These are phyloP conservation scores for Candida tropicalis DNA, from an alignment of 1,139 yeast genomes.

Conservation along the genomic window DNA sequence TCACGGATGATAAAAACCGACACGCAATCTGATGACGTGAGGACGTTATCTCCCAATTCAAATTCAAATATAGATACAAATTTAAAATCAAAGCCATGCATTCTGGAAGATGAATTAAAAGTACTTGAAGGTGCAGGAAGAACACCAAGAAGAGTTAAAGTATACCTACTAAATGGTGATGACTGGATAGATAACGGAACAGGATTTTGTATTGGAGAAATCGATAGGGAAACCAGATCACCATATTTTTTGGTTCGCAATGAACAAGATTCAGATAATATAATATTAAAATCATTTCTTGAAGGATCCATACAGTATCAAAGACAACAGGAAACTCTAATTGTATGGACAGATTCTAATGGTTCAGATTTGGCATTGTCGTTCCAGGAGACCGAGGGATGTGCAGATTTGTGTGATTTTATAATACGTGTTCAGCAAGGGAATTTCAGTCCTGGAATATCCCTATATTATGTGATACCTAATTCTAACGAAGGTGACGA, in stretches of 20 bases:
- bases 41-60: neutral
- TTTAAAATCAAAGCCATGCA: conserved; percentile 1
- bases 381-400: conserved; percentile 91
- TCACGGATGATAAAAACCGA: neutral
- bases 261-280: conserved; percentile 62
- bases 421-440: conserved; percentile 67
- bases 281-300: conserved; percentile 64
- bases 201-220: conserved; percentile 81
- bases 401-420: conserved; percentile 81
- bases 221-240: conserved; percentile 36
- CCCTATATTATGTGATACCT: conserved; percentile 72
- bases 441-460: conserved; percentile 64
- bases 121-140: conserved; percentile 15
- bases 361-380: conserved; percentile 87
- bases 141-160: conserved; percentile 79
- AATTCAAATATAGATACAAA: neutral
- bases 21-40: neutral
- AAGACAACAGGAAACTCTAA: conserved; percentile 90
- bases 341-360: conserved; percentile 86
- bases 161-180: conserved; percentile 76
- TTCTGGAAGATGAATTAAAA: conserved; percentile 4
- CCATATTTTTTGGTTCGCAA: conserved; percentile 75
- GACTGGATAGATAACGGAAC: conserved; percentile 95
- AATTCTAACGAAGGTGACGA: conserved; percentile 42
- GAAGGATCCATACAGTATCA: conserved; percentile 84